Evolutionary conservation across 768 basidiomycete species (phyloP).

Genomic region (Podaxis sp.): DNA sequence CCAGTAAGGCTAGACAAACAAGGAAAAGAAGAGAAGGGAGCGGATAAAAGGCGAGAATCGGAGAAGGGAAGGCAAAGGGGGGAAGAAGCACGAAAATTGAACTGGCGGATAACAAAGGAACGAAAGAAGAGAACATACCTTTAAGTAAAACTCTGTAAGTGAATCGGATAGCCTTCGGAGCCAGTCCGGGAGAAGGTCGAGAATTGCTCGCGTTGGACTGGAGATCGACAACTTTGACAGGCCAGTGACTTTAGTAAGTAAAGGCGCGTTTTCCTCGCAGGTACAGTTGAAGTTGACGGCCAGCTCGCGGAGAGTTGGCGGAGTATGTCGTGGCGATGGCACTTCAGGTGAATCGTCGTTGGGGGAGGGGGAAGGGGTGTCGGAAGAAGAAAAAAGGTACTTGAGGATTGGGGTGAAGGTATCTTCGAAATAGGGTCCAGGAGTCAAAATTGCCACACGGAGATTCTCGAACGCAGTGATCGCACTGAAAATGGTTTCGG

Average conservation of each 20-base stretch:
- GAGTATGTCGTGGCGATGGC: not conserved
- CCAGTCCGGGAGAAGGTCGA: conserved; percentile 46
- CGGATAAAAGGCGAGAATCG: not conserved
- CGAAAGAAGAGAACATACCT: conserved; percentile 27
- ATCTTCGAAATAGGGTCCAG: conserved; percentile 25
- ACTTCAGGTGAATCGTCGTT: not conserved
- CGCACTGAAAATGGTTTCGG: conserved; percentile 22
- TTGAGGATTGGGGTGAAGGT: conserved; percentile 27
- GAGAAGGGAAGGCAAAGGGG: not conserved
- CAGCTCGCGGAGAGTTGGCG: conserved; percentile 21
- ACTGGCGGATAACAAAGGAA: not conserved
- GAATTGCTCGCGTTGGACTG: conserved; percentile 38
- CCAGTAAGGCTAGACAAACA: not conserved
- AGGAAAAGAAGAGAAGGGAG: not conserved
- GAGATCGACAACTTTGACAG: conserved; percentile 28
- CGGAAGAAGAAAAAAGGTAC: conserved; percentile 15
- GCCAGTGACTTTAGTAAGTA: conserved; percentile 22
- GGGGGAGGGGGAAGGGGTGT: not conserved
- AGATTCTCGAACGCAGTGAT: conserved; percentile 29
- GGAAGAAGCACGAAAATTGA: not conserved
- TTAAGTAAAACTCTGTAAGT: conserved; percentile 39
- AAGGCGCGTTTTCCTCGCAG: conserved; percentile 24
- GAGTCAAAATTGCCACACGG: conserved; percentile 27
- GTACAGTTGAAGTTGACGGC: conserved; percentile 32
- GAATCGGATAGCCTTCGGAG: conserved; percentile 31